These are phyloP conservation scores for Talaromyces sp. DNA, from an alignment of 2,329 filamentous ascomycete species.

Conservation along the genomic window DNA sequence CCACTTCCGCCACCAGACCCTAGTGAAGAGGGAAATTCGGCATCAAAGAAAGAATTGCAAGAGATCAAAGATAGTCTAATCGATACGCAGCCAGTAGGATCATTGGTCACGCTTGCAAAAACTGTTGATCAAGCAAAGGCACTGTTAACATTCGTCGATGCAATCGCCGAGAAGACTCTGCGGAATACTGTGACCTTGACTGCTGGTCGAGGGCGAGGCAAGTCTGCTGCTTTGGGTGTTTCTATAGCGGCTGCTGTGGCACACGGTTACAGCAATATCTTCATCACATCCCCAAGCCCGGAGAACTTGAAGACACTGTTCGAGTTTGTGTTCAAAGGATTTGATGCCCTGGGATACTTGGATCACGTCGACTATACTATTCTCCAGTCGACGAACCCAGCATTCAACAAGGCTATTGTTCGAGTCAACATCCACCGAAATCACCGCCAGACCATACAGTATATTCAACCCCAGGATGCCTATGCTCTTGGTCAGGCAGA, in stretches of 20 bases:
- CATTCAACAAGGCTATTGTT: conserved; percentile 98
- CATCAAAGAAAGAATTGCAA: conserved; percentile 70
- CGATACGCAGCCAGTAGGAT: conserved; percentile 81
- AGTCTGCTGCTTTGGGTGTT: conserved; percentile 92
- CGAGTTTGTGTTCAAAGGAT: conserved; percentile 97
- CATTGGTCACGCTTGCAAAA: conserved; percentile 76
- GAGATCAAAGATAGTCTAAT: conserved; percentile 81
- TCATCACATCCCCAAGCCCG: conserved; percentile 94
- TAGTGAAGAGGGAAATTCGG: conserved; percentile 67
- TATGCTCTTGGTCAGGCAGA: conserved; percentile 95
- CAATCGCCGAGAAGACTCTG: conserved; percentile 92
- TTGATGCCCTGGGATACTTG: conserved; percentile 87
- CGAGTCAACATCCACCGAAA: conserved; percentile 92
- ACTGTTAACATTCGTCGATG: conserved; percentile 92
- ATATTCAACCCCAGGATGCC: conserved; percentile 93
- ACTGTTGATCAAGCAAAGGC: conserved; percentile 97
- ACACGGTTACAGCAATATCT: conserved; percentile 98
- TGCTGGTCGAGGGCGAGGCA: conserved; percentile 89
- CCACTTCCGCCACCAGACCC: conserved; percentile 71
- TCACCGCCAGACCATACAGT: conserved; percentile 96
- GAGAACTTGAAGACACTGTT: conserved; percentile 99
- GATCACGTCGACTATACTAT: conserved; percentile 98
- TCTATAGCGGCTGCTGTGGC: conserved; percentile 91
- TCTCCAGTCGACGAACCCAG: conserved; percentile 94
- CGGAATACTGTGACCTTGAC: conserved; percentile 91